These are phyloP conservation scores for Penicillium rolfsii DNA, from an alignment of 2,329 filamentous ascomycete species.

Conservation along the genomic window DNA sequence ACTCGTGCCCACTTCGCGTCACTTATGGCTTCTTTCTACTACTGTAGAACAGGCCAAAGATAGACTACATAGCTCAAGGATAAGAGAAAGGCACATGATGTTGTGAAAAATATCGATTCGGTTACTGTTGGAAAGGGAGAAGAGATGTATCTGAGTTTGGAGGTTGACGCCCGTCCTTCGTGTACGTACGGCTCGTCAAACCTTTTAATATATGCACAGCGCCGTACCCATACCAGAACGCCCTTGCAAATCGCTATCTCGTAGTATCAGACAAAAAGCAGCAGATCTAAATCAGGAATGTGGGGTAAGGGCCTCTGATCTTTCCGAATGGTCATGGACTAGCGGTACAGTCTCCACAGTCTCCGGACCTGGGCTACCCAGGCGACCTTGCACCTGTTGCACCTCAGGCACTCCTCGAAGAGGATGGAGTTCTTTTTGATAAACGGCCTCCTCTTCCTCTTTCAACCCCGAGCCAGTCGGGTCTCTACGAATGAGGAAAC, in stretches of 20 bases:
- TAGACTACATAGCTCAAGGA: not conserved
- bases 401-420: slow-evolving; percentile 10
- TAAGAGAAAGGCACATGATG: not conserved
- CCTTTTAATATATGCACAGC: not conserved
- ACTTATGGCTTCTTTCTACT: not conserved
- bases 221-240: not conserved
- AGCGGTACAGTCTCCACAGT: not conserved
- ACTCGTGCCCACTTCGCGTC: not conserved
- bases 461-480: slow-evolving; percentile 53
- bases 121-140: not conserved
- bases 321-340: not conserved
- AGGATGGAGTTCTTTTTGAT: slow-evolving; percentile 39
- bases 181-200: not conserved
- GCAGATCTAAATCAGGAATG: not conserved
- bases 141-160: not conserved
- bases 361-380: not conserved
- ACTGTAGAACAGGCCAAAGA: too few relatives aligned
- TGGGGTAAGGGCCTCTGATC: not conserved
- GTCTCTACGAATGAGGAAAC: slow-evolving; percentile 76
- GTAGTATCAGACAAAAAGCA: not conserved
- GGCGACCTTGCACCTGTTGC: not conserved
- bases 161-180: not conserved
- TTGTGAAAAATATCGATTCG: not conserved
- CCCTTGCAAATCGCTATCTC: not conserved
- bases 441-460: slow-evolving; percentile 48